Evolutionary conservation across 2,329 filamentous ascomycete species (phyloP), one percentile per base, ranked within the genome.

Genomic region (Aspergillus ochraceus): DNA sequence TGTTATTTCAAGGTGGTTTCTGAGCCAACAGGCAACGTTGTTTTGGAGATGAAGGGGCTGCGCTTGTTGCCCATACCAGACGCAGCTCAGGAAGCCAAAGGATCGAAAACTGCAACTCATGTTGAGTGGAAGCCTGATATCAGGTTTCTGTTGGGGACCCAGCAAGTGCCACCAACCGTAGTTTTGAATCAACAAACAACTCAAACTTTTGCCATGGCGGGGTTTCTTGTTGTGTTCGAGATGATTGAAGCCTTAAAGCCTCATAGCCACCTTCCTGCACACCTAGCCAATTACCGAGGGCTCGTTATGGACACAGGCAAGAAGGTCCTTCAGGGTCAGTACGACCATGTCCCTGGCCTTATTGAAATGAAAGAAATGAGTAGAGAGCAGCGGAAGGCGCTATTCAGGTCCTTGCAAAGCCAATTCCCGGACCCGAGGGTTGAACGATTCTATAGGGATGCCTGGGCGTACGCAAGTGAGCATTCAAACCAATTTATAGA

Each of bases 91-190:
- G 53, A 55, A 36, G n/a, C 11, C 45, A 47, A 47, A 47, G 45
- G 45, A 24, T 24, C 46, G n/a, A 55, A 49, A 10, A 26, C 49
- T 14, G 53, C 22, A 24, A 55, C 29, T 12, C 20, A 26, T 55
- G 20, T 55, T 17, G 20, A 32, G 24, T 55, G 53, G 53, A 55
- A 55, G 19, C 53, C 20, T 4, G 53, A 55, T 24, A 55, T 49
- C 11, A 10, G 53, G 5, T 55, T 55, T 36, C 10, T 55, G 11
- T 5, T 45, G 22, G 42, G 14, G 22, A 12, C 14, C 8, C 53
- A 49, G 17, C 53, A 55, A 22, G 24, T 39, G 17, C 53, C 53
- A 14, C 32, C 26, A 2, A 26, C 53, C 10, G 4, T 24, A 1
- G 6, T 22, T 11, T 12, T 49, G 2, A 14, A 26, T 4, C 24